These are phyloP conservation scores for Periconia sp. DNA, from an alignment of 2,329 filamentous ascomycete species.

Conservation along the genomic window DNA sequence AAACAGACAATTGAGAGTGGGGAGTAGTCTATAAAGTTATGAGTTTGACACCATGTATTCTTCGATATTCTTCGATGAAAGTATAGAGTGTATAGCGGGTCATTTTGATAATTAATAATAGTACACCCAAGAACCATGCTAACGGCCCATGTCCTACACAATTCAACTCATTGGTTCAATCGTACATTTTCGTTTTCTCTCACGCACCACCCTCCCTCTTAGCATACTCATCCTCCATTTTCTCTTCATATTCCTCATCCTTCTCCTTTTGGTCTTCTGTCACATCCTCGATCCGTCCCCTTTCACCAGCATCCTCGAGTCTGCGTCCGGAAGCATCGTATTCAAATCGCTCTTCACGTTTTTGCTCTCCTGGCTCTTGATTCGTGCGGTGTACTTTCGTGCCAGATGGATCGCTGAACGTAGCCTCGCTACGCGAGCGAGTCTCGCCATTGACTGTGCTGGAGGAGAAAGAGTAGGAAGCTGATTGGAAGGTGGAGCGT, in stretches of 20 bases:
- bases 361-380: slow-evolving; percentile 34
- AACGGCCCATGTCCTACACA: no score
- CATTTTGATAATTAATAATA: no score
- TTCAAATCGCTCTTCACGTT: slow-evolving; percentile 32
- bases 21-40: no score
- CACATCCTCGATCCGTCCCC: slow-evolving; percentile 38
- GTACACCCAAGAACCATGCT: no score
- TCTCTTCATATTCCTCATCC: slow-evolving; percentile 48
- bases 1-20: no score
- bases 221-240: slow-evolving; percentile 53
- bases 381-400: slow-evolving; percentile 31
- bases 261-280: slow-evolving; percentile 41
- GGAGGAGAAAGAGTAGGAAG: slow-evolving; percentile 29
- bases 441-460: slow-evolving; percentile 37
- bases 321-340: slow-evolving; percentile 27
- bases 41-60: no score
- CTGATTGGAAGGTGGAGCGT: slow-evolving; percentile 32
- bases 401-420: slow-evolving; percentile 33
- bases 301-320: slow-evolving; percentile 15
- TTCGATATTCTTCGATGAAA: no score
- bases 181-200: not conserved
- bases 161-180: no score
- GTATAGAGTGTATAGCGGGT: no score
- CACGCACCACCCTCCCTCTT: slow-evolving; percentile 52
- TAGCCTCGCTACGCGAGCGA: slow-evolving; percentile 29